Percentiles rank a stretch among this genome's conserved stretches.
Evolutionary conservation across 2,329 filamentous ascomycete species (phyloP).

Genomic region (Xylariaceae sp.): DNA sequence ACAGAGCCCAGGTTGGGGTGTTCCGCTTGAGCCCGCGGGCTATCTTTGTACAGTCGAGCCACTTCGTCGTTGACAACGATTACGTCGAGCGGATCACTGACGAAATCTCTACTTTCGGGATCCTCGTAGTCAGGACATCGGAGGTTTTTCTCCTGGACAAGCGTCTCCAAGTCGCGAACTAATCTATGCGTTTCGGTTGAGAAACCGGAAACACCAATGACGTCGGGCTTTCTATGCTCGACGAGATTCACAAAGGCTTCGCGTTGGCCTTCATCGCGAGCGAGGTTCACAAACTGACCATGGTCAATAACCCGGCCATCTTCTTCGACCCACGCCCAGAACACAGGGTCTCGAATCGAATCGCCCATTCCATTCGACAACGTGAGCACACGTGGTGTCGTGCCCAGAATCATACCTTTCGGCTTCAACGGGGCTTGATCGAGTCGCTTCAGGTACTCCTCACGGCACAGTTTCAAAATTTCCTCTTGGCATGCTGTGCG

Average conservation of each 20-base stretch:
- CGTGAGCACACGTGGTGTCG: constrained; percentile 77
- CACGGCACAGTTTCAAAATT: constrained; percentile 79
- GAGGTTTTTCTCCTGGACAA: constrained; percentile 73
- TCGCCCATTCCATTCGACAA: constrained; percentile 81
- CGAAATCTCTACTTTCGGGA: constrained; percentile 66
- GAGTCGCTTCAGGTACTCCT: constrained; percentile 81
- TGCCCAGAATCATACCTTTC: constrained; percentile 84
- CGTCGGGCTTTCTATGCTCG: constrained; percentile 75
- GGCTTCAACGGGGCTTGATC: constrained; percentile 97
- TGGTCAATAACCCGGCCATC: constrained; percentile 85
- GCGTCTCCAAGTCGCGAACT: constrained; percentile 70
- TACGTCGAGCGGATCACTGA: constrained; percentile 77
- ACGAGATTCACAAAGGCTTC: constrained; percentile 74
- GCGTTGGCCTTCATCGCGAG: constrained; percentile 60
- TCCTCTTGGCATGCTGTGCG: constrained; percentile 92
- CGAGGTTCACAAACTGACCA: constrained; percentile 77
- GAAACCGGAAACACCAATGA: constrained; percentile 84
- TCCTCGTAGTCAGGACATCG: constrained; percentile 79
- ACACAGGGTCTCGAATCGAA: constrained; percentile 68
- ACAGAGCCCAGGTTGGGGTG: constrained; percentile 75
- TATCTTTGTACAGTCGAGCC: constrained; percentile 92
- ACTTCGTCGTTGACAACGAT: constrained; percentile 95
- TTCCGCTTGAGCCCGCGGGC: constrained; percentile 69
- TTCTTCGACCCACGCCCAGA: constrained; percentile 91
- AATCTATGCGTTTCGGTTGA: constrained; percentile 81